These are phyloP conservation scores for Phaseolus coccineus DNA, from an alignment of 331 rosid genomes.

Conservation along the genomic window DNA sequence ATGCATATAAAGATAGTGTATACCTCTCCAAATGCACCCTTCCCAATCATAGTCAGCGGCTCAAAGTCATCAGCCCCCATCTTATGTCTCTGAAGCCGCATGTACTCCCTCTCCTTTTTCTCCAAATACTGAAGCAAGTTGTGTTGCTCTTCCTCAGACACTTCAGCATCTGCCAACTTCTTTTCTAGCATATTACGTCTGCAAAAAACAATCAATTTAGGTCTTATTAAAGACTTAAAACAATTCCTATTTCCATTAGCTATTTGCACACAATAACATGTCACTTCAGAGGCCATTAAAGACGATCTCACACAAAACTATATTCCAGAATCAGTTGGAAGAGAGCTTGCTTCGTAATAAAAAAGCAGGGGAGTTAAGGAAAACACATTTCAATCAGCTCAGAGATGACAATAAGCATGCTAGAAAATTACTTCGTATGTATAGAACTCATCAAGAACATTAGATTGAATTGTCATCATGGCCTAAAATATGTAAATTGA, in stretches of 20 bases:
- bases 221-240: constrained; percentile 19
- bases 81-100: constrained; percentile 95
- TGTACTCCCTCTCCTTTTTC: constrained; percentile 88
- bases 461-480: constrained; percentile 28
- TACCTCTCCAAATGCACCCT: constrained; percentile 99
- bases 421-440: constrained; percentile 18
- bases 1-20: constrained; percentile 20
- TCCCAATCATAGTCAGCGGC: constrained; percentile 93
- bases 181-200: constrained; percentile 86
- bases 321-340: constrained; percentile 24
- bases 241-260: constrained; percentile 20
- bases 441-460: constrained; percentile 14
- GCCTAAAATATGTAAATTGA: constrained; percentile 35
- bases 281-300: constrained; percentile 15
- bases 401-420: not conserved
- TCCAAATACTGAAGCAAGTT: constrained; percentile 87
- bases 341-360: constrained; percentile 5
- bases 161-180: constrained; percentile 94
- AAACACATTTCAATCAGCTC: constrained; percentile 5
- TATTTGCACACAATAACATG: constrained; percentile 25
- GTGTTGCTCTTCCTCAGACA: constrained; percentile 89
- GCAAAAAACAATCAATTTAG: constrained; percentile 39
- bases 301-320: constrained; percentile 19
- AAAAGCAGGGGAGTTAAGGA: constrained; percentile 30
- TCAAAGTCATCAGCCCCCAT: constrained; percentile 97